Evolutionary conservation across 139 green algal species (phyloP).

Genomic region (Chara braunii): DNA sequence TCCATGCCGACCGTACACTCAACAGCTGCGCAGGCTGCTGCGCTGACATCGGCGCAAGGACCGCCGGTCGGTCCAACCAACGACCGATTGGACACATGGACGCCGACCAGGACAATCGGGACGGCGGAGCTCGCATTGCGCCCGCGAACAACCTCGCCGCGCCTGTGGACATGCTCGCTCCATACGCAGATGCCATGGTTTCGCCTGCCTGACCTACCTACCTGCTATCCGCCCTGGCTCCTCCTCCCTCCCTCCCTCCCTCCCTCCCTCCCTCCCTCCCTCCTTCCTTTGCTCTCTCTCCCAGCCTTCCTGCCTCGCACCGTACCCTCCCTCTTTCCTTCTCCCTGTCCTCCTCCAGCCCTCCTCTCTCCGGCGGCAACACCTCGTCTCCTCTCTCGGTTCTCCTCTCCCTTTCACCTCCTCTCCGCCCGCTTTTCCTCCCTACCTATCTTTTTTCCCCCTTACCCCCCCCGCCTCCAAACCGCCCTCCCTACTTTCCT

Average conservation of each 20-base stretch:
- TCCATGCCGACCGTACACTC: slow-evolving; percentile 3
- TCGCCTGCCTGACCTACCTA: not conserved
- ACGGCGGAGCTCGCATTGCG: not conserved
- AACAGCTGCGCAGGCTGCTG: not conserved
- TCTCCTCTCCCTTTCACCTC: not conserved
- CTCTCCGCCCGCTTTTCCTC: not conserved
- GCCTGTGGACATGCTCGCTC: not conserved
- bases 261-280: not conserved
- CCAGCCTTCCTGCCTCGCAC: not conserved
- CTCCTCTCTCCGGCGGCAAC: not conserved
- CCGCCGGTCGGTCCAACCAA: not conserved
- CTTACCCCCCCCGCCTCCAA: not conserved
- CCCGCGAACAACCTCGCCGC: not conserved
- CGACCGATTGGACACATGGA: not conserved
- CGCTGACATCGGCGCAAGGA: no score
- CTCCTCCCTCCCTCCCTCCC: not conserved
- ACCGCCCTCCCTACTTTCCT: not conserved
- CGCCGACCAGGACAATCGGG: not conserved
- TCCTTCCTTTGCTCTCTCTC: not conserved
- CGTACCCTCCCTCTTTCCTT: not conserved
- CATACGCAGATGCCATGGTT: not conserved
- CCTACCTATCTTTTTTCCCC: slow-evolving; percentile 2
- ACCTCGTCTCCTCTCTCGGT: not conserved
- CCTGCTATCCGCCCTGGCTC: not conserved
- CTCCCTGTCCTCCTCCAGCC: not conserved